Base-by-base conservation (phyloP, 495 filamentous ascomycete species). In the Aspergillus coremiiformis region DNA sequence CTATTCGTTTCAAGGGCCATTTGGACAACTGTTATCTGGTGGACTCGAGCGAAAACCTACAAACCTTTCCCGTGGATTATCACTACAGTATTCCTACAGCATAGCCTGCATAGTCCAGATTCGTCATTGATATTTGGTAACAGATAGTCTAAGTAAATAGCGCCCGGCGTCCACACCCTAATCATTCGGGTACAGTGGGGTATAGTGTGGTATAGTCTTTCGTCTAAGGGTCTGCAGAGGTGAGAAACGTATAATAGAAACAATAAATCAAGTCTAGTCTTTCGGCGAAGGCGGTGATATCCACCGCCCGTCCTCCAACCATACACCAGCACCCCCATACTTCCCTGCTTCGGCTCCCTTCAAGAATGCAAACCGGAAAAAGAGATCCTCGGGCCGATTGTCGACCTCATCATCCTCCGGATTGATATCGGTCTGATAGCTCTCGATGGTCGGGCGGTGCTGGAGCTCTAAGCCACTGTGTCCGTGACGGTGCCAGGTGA, bases 321-420 rank as follows among this genome's bases (percentile, higher is more conserved):
- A 93, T 17, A 80, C 79, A 1, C 90, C 92, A 1, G 91, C 86
- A 56, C 80, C 84, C 4, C 89, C 88, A 62, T 92, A 98, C 59
- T 86, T 85, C 19, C 78, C 85, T 42, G 76, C 77, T 15, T 73
- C 62, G 33, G 81, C 83, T 0, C 89, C 88, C 45, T 75, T 70
- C 75, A 94, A 81, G 63, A 83, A 91, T 6, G 79, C 86, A 70
- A 96, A 95, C 6, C 90, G 74, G 68, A 95, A 95, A 63, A 93
- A 96, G 60, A 91, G 80, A 50, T 68, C 69, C 47, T 75, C 60
- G 65, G 82, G 62, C 57, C 70, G 26, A 59, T 63, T 27, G 29
- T 66, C 12, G 58, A 76, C 41, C 69, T 77, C 49, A 48, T 67
- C 64, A 58, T 68, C 58, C 53, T 63, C 43, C 32, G 61, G 58